Conservation (phyloP, 2,329 filamentous ascomycete species). For the Aspergillus pseudoviridinutans region DNA sequence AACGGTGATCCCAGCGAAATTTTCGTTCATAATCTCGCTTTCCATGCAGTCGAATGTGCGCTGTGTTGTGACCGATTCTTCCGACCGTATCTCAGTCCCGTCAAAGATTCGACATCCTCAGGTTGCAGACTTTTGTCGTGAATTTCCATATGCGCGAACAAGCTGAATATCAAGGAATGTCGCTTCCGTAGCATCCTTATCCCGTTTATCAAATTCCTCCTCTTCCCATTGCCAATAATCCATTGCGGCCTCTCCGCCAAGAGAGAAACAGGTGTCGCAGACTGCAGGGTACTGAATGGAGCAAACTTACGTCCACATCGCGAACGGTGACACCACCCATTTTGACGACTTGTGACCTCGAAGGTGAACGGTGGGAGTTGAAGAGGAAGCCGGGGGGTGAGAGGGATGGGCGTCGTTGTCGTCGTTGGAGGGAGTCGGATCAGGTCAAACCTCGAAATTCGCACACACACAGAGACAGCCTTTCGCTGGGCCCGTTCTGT, state of each 20-base stretch:
- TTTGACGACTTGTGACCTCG: slow-evolving; percentile 46
- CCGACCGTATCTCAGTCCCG: background rate
- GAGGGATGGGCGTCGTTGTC: slow-evolving; percentile 37
- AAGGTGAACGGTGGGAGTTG: slow-evolving; percentile 23
- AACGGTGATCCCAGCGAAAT: background rate
- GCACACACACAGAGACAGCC: slow-evolving; percentile 26
- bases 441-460: slow-evolving; percentile 32
- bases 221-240: slow-evolving; percentile 12
- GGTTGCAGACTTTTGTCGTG: background rate
- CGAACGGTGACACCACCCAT: slow-evolving; percentile 66
- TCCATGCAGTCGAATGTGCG: background rate
- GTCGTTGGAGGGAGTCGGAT: slow-evolving; percentile 32
- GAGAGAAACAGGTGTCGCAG: slow-evolving; percentile 12
- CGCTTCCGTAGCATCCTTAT: background rate
- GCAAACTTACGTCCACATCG: slow-evolving; percentile 58
- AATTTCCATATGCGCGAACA: background rate
- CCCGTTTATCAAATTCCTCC: background rate
- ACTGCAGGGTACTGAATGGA: slow-evolving; percentile 10
- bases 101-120: background rate
- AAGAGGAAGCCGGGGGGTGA: slow-evolving; percentile 30
- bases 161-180: background rate
- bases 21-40: background rate
- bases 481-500: slow-evolving; percentile 31
- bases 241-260: background rate
- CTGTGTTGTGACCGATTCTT: background rate